A percentile compares a stretch with the other conserved stretches of the same genome.
These are phyloP conservation scores for Plasmodium vivax DNA, from an alignment of 169 alveolate species.

Conservation along the genomic window DNA sequence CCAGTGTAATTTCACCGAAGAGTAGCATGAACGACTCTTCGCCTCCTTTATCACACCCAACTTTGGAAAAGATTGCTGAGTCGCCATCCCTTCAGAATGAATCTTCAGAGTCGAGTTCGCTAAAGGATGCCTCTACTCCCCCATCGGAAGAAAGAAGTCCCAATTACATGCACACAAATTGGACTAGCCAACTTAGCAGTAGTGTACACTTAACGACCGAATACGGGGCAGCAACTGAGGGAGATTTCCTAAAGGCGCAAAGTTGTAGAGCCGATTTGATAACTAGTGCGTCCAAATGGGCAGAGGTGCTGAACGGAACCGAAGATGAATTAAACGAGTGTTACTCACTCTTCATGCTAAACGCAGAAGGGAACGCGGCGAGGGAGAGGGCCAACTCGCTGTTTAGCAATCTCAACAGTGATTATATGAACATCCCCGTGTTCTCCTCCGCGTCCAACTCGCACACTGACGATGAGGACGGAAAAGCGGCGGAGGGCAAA, in stretches of 20 bases:
- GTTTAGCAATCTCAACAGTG: slow-evolving; percentile 21
- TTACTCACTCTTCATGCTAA: slow-evolving; percentile 9
- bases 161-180: slow-evolving; percentile 2
- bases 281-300: not conserved
- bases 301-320: not conserved
- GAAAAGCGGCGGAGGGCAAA: no score
- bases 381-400: slow-evolving; percentile 6
- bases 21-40: not conserved
- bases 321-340: not conserved
- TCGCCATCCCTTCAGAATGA: not conserved
- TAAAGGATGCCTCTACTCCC: not conserved
- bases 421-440: slow-evolving; percentile 38
- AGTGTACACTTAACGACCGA: not conserved
- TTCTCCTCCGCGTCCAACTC: slow-evolving; percentile 13
- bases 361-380: not conserved
- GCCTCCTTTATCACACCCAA: not conserved
- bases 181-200: not conserved
- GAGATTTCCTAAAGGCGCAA: not conserved
- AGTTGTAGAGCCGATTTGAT: not conserved
- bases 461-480: not conserved
- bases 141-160: slow-evolving; percentile 8
- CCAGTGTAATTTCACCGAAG: not conserved
- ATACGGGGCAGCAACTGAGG: not conserved
- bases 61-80: not conserved
- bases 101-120: not conserved